phyloP scores from a whole-genome alignment of 2,329 filamentous ascomycete genomes.

The Ceratocystis eucalypticola region DNA sequence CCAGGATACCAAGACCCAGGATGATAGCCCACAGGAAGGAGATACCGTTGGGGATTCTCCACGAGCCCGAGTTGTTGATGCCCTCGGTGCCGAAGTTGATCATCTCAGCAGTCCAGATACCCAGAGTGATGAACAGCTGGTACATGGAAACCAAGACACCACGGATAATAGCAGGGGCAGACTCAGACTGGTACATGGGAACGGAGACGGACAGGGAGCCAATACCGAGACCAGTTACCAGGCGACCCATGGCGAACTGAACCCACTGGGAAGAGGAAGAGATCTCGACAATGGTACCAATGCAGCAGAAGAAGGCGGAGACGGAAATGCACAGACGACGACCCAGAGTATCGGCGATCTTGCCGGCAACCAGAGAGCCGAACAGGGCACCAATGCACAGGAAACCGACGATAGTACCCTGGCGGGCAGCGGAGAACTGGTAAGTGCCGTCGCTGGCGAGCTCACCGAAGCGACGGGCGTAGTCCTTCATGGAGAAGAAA shows the following conservation, averaged over 20 bases:
- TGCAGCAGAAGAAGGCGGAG: constrained; percentile 47
- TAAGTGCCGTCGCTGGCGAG: constrained; percentile 27
- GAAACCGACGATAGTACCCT: constrained; percentile 51
- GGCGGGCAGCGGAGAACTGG: constrained; percentile 43
- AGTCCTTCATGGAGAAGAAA: constrained; percentile 48
- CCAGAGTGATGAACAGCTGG: constrained; percentile 56
- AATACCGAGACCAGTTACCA: constrained; percentile 53
- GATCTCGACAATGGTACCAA: constrained; percentile 52
- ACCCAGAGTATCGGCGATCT: constrained; percentile 47
- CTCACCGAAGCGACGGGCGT: constrained; percentile 39
- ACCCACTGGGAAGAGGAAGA: constrained; percentile 43
- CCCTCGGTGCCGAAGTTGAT: constrained; percentile 48
- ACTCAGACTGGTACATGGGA: constrained; percentile 57
- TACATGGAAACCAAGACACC: constrained; percentile 51
- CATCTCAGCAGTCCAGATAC: constrained; percentile 46
- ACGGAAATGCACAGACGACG: constrained; percentile 48
- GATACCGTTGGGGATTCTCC: constrained; percentile 49
- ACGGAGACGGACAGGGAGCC: constrained; percentile 50
- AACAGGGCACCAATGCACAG: constrained; percentile 46
- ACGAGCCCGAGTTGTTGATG: constrained; percentile 36
- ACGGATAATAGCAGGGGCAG: constrained; percentile 49
- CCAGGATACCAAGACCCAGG: constrained; percentile 37
- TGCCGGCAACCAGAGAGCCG: constrained; percentile 44
- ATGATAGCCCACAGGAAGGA: constrained; percentile 42
- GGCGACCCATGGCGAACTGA: constrained; percentile 50